A percentile compares a stretch with the other conserved stretches of the same genome.
These are phyloP conservation scores for Solanum hybrid DNA, from an alignment of 305 asterid species.

Conservation along the genomic window DNA sequence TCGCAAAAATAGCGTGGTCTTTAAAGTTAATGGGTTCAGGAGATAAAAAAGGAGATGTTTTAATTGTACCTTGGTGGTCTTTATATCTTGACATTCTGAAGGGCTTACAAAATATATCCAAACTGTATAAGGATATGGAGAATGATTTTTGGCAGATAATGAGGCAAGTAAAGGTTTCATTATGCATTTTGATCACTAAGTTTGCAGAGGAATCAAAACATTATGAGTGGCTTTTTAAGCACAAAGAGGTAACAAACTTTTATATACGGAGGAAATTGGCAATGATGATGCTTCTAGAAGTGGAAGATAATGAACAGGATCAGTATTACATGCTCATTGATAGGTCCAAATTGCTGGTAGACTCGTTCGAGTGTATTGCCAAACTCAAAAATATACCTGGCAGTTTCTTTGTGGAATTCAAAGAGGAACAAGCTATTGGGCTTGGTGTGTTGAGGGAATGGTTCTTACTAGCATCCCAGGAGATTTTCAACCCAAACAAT, in stretches of 20 bases:
- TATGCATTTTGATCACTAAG: constrained; percentile 41
- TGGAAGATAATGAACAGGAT: constrained; percentile 55
- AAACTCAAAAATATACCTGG: constrained; percentile 39
- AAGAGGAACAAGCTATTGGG: constrained; percentile 79
- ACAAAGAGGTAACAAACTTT: constrained; percentile 60
- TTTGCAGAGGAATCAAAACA: constrained; percentile 58
- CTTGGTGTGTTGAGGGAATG: constrained; percentile 91
- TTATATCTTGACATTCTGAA: constrained; percentile 53
- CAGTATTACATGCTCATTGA: constrained; percentile 81
- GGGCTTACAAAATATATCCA: constrained; percentile 45
- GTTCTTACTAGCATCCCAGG: constrained; percentile 79
- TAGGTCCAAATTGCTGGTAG: constrained; percentile 58
- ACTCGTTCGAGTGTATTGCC: constrained; percentile 66
- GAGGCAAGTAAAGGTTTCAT: constrained; percentile 36
- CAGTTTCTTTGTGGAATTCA: constrained; percentile 81
- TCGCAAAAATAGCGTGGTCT: constrained; percentile 36
- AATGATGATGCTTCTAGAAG: constrained; percentile 63
- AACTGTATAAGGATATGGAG: constrained; percentile 38
- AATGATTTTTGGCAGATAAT: constrained; percentile 46
- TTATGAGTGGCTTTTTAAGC: constrained; percentile 51
- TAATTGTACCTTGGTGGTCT: constrained; percentile 25
- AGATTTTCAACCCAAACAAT: constrained; percentile 65
- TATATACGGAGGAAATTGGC: constrained; percentile 72
- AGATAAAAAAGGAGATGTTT: constrained; percentile 14
- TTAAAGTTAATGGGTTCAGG: constrained; percentile 23